Evolutionary conservation across 202 grass and related monocot species (phyloP), one percentile per base, ranked within the genome.

Genomic region (Musa balbisiana): DNA sequence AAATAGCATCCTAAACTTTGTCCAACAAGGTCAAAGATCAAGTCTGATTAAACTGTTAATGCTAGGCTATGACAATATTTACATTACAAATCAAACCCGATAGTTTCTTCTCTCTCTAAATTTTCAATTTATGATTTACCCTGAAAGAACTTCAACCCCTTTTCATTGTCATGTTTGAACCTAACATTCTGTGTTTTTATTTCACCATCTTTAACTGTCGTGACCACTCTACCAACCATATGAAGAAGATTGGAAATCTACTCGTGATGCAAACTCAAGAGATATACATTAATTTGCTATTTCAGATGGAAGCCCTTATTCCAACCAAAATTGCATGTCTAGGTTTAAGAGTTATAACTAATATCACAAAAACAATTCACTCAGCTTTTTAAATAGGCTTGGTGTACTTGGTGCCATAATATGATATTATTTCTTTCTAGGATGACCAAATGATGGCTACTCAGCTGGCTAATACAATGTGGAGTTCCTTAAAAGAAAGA

Each of bases 401-500:
- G 5, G 23, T 23, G 17, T 20, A n/a, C 50, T 50, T 69, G 3
- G 27, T 11, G 16, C 33, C 27, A 21, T 69, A 51, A 50, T 15
- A 20, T 69, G 29, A 50, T 29, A 43, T 83, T 68, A 66, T 80
- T 67, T 70, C 78, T 71, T 54, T 74, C 16, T 81, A 97, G 93
- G 90, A 97, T 51, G 93, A 93, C 85, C 86, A 93, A 87, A 49
- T 68, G 53, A 80, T 79, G 72, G 82, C 88, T 52, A 75, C 69
- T 84, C 84, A 84, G 49, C 77, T 93, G 81, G 78, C 88, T 76
- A 91, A 85, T 71, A 77, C 84, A 15, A 86, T 93, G 86, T 97
- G 93, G 84, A 91, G 77, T 84, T 91, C 90, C 14, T 85, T 97
- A 74, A 97, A 97, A 93, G 90, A 90, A 82, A 88, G 88, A 77